A percentile compares a stretch with the other conserved stretches of the same genome.
These are phyloP conservation scores for Phytophthora pisi DNA, from an alignment of 352 stramenopile genomes.

Conservation along the genomic window DNA sequence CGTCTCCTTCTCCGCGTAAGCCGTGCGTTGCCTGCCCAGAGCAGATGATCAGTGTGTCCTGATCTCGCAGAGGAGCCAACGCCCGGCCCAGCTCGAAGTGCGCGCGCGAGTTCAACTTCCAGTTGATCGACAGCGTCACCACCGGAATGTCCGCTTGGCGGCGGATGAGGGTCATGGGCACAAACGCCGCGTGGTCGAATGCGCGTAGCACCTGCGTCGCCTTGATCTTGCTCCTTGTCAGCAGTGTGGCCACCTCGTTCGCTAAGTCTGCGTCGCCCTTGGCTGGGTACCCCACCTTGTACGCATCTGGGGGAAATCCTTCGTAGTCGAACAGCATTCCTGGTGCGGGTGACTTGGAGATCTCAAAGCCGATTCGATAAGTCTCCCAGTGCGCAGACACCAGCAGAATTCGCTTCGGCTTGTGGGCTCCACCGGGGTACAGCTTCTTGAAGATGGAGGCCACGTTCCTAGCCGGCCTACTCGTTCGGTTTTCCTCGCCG, in stretches of 20 bases:
- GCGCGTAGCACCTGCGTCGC: conserved; percentile 57
- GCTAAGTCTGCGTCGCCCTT: conserved; percentile 73
- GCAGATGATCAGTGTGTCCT: conserved; percentile 86
- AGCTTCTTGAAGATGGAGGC: conserved; percentile 55
- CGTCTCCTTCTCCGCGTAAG: conserved; percentile 14
- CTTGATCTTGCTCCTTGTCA: conserved; percentile 63
- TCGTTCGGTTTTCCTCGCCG: conserved; percentile 43
- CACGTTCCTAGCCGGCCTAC: conserved; percentile 44
- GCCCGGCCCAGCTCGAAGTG: conserved; percentile 77
- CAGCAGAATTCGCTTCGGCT: conserved; percentile 76
- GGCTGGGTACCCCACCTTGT: conserved; percentile 80
- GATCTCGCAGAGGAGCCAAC: conserved; percentile 60
- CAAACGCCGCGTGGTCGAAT: conserved; percentile 91
- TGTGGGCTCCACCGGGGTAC: conserved; percentile 39
- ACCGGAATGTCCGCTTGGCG: conserved; percentile 2
- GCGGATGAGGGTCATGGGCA: conserved; percentile 53
- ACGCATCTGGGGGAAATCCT: conserved; percentile 83
- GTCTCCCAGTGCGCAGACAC: conserved; percentile 88
- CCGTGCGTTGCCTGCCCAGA: conserved; percentile 69
- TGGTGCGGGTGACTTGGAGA: conserved; percentile 55
- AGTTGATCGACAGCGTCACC: conserved; percentile 6
- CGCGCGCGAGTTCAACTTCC: conserved; percentile 31
- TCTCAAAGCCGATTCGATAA: conserved; percentile 53
- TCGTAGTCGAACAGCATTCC: conserved; percentile 91
- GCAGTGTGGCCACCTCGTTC: conserved; percentile 57